Base-by-base conservation (phyloP, 306 rosid species). In the Pyrus bretschneideri region DNA sequence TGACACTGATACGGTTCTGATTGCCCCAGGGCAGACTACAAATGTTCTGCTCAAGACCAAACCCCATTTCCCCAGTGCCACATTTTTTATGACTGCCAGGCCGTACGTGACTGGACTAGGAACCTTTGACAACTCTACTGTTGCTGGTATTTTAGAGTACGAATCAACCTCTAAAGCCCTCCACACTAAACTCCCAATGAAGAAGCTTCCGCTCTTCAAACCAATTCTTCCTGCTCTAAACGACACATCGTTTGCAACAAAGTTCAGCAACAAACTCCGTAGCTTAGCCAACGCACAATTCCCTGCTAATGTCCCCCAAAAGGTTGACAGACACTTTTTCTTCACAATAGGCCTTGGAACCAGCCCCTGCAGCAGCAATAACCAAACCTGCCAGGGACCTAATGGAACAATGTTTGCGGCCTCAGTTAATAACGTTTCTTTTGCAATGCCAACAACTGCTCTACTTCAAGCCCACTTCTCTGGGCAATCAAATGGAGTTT, bases 111-210 rank as follows among this genome's bases (percentile, higher is more conserved):
- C 93, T 3, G 89, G 89, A 57, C 81, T 21, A 4, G 96, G 87
- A 44, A 89, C 97, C 14, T 88, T 91, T 31, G 97, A 91, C 81
- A 91, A 88, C 77, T 86, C 97, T 54, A 91, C 87, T 8, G 87
- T 91, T 54, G 89, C 89, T 11, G 94, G 83, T 2, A 79, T 87
- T 21, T 25, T 91, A 4, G 87, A 91, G 75, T 91, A 89, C 14
- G 77, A 84, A 83, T 29, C n/a, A 8, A 83, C 81, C 17, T 55
- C 74, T 23, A 60, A 57, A 19, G 10, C 64, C 55, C 58, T 77
- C 21, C 76, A 74, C 14, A 80, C 83, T 76, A 35, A 14, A 40
- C 35, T 60, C 46, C 71, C 83, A 17, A 14, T 79, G 11, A 82
- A 84, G 5, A 84, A 78, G 4, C 86, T 87, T 66, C 71, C 81